phyloP scores from a whole-genome alignment of 192 early-diverging fungal species.

The Coemansia sp. region DNA sequence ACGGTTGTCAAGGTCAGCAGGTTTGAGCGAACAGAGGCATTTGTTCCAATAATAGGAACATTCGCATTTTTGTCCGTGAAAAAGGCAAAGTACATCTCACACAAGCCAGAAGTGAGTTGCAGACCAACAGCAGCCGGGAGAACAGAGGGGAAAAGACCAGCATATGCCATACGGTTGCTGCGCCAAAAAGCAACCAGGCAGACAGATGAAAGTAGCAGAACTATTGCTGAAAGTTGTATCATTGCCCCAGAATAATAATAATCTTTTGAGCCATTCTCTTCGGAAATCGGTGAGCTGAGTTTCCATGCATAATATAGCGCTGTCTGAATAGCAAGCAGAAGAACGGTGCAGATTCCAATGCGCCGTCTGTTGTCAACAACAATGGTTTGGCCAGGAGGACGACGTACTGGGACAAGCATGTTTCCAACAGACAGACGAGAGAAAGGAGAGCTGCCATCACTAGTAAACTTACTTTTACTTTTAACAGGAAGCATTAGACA shows the following conservation, averaged over 20 bases:
- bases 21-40: constrained; percentile 25
- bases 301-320: constrained; percentile 10
- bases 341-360: background rate
- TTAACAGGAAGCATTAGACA: background rate
- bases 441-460: background rate
- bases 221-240: constrained; percentile 4
- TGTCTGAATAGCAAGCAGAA: constrained; percentile 11
- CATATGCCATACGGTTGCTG: constrained; percentile 11
- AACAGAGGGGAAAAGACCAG: background rate
- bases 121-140: constrained; percentile 8
- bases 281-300: background rate
- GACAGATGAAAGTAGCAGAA: background rate
- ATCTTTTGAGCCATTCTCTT: background rate
- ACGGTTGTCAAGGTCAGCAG: constrained; percentile 13
- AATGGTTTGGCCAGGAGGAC: constrained; percentile 16
- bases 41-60: constrained; percentile 18
- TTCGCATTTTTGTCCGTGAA: constrained; percentile 17
- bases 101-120: constrained; percentile 11
- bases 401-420: constrained; percentile 10
- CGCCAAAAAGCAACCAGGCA: background rate
- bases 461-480: background rate
- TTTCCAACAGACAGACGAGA: no score
- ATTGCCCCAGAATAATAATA: background rate
- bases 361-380: constrained; percentile 28
- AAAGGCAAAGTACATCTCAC: constrained; percentile 19